Percentiles rank a stretch among this genome's conserved stretches.
phyloP scores from a whole-genome alignment of 2,329 filamentous ascomycete genomes.

The Trichoderma citrinoviride region DNA sequence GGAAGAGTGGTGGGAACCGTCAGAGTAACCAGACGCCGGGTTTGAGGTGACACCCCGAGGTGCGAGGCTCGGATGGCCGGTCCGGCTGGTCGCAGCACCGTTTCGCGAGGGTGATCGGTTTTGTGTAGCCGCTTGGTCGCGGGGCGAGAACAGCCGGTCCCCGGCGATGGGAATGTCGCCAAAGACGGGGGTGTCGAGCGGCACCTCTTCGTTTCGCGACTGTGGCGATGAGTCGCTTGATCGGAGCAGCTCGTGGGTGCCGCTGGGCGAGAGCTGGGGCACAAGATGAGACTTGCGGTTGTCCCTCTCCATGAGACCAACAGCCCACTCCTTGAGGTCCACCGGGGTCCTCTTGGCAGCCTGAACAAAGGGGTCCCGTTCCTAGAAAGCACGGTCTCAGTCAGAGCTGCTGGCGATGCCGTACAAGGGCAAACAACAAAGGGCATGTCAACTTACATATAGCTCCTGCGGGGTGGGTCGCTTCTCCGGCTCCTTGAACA shows the following conservation, averaged over 20 bases:
- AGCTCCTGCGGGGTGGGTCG: constrained; percentile 91
- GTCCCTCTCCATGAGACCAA: constrained; percentile 89
- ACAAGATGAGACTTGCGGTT: constrained; percentile 93
- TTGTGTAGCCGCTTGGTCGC: constrained; percentile 47
- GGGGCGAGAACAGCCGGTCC: constrained; percentile 53
- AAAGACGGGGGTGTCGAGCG: constrained; percentile 62
- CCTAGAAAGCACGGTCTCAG: constrained; percentile 49
- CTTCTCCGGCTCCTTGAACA: constrained; percentile 84
- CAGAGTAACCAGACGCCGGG: constrained; percentile 44
- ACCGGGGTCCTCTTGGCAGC: constrained; percentile 96
- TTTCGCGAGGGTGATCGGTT: constrained; percentile 54
- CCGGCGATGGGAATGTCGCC: constrained; percentile 68
- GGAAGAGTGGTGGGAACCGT: constrained; percentile 41
- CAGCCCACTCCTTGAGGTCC: constrained; percentile 88
- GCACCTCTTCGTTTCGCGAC: constrained; percentile 43
- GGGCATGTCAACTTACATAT: constrained; percentile 60
- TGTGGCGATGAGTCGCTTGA: constrained; percentile 58
- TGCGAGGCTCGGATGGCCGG: constrained; percentile 52
- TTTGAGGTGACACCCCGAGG: constrained; percentile 52
- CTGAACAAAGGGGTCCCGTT: constrained; percentile 90
- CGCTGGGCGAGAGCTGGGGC: constrained; percentile 67
- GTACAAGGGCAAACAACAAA: not conserved
- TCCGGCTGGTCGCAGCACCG: constrained; percentile 46
- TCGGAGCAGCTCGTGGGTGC: constrained; percentile 69
- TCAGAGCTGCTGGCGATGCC: constrained; percentile 15